Base-by-base conservation (phyloP, 2,329 filamentous ascomycete genomes). In the Ceratocystis cubensis region DNA sequence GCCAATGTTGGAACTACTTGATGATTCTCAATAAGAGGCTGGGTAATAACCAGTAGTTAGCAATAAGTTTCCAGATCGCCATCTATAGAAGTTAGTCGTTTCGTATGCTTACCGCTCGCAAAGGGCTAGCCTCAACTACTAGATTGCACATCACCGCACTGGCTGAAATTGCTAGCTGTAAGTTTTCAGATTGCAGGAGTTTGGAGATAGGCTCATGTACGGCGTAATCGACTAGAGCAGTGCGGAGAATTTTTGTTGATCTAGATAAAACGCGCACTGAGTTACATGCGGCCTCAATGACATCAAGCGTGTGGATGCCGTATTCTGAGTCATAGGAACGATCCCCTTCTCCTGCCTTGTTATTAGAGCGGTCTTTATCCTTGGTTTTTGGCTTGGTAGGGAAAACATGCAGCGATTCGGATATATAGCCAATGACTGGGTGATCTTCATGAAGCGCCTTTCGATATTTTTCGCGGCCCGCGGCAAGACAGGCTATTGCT, bases 91-190 rank as follows among this genome's bases (percentile, higher is more conserved):
- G n/a, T 2, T 5, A n/a, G 17, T 63, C 33, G 33, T 30, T 20
- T 15, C 1, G 15, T 25, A 10, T 17, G 79, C 86, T 78, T 75
- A 93, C 90, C 74, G 91, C 86, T 75, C 90, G 87, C 84, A 96
- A 91, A 0, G 94, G 92, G 73, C 92, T 96, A 71, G 95, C 89
- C 69, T 96, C 90, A 61, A 91, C 80, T 5, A 96, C 83, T 62
- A 99, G 76, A 74, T 99, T 99, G 71, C 87, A 91, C 48, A 95
- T 83, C 5, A 88, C 87, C 45, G 88, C 87, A 0, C 91, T 95
- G 5, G 93, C 91, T 62, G 91, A 91, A 73, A 94, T 87, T 73
- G 92, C 88, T 3, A 97, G 86, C 64, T 93, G 86, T 41, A 90
- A 77, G 70, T 94, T 84, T 5, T 82, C 80, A 74, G 94, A 88